These are phyloP conservation scores for Hippophae rhamnoides DNA, from an alignment of 306 rosid species.

Conservation along the genomic window DNA sequence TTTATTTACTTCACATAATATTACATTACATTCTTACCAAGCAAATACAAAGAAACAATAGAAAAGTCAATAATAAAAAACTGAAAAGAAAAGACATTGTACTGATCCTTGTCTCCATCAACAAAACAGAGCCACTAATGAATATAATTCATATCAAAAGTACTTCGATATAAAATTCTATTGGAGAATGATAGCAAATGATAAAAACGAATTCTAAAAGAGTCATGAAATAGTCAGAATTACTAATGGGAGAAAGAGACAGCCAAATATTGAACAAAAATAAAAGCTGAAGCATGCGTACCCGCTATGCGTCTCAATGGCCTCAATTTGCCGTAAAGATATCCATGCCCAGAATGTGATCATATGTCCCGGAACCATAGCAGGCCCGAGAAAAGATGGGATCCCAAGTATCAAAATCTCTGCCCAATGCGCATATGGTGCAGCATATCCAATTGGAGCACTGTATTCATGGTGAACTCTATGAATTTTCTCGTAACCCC, in stretches of 20 bases:
- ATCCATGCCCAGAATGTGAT: conserved; percentile 81
- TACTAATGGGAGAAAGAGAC: conserved; percentile 16
- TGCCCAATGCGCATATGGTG: conserved; percentile 87
- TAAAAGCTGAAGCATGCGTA: conserved; percentile 19
- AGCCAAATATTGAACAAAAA: background rate
- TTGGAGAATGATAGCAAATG: conserved; percentile 16
- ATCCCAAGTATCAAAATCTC: conserved; percentile 67
- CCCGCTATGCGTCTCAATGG: conserved; percentile 85
- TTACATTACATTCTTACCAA: background rate
- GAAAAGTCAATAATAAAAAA: conserved; percentile 7
- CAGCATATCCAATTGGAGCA: conserved; percentile 65
- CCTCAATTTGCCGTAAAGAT: conserved; percentile 67
- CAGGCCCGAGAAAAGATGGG: conserved; percentile 79
- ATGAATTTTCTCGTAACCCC: conserved; percentile 81
- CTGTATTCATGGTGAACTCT: conserved; percentile 71
- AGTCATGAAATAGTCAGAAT: conserved; percentile 23
- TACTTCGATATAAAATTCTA: conserved; percentile 23
- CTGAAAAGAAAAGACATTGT: conserved; percentile 12
- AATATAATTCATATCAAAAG: conserved; percentile 41
- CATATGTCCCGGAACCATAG: conserved; percentile 73
- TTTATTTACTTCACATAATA: background rate
- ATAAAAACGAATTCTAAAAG: conserved; percentile 21
- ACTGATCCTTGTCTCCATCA: conserved; percentile 25
- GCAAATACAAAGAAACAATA: background rate
- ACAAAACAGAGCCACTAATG: conserved; percentile 29